Conservation (phyloP, 1,284 basidiomycete species). For the Malassezia furfur region DNA sequence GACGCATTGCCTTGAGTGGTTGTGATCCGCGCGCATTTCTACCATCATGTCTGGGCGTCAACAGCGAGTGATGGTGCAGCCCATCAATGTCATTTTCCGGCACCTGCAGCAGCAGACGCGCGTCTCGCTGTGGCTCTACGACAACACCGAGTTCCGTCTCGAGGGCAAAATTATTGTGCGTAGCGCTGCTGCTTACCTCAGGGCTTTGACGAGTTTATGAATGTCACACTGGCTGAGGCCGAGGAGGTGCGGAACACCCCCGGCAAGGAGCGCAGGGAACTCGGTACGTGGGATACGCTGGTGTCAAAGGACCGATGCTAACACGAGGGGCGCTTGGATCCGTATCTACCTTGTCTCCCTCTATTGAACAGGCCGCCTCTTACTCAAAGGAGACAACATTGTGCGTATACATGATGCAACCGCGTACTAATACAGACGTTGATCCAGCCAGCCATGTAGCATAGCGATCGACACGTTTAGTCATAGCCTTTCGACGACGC, state of each 20-base stretch:
- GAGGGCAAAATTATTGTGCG: slow-evolving; percentile 76
- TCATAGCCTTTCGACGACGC: neutral
- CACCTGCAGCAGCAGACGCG: slow-evolving; percentile 85
- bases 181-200: slow-evolving; percentile 5
- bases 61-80: slow-evolving; percentile 38
- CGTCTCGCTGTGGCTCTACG: slow-evolving; percentile 91
- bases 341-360: neutral
- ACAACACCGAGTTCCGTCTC: slow-evolving; percentile 91
- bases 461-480: neutral
- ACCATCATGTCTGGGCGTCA: slow-evolving; percentile 15
- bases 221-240: slow-evolving; percentile 90
- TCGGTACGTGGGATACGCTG: slow-evolving; percentile 18
- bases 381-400: slow-evolving; percentile 43
- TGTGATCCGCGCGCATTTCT: neutral
- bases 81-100: slow-evolving; percentile 89
- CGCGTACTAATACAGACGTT: slow-evolving; percentile 25
- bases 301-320: neutral
- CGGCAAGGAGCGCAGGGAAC: slow-evolving; percentile 32
- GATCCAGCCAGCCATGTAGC: slow-evolving; percentile 33
- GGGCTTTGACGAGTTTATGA: slow-evolving; percentile 99
- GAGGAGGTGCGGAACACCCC: slow-evolving; percentile 64
- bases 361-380: slow-evolving; percentile 23
- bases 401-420: slow-evolving; percentile 20
- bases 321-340: neutral
- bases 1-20: neutral